Percentiles rank a stretch among this genome's conserved stretches.
These are phyloP conservation scores for Cytospora piceicola DNA, from an alignment of 2,329 filamentous ascomycete genomes.

Conservation along the genomic window DNA sequence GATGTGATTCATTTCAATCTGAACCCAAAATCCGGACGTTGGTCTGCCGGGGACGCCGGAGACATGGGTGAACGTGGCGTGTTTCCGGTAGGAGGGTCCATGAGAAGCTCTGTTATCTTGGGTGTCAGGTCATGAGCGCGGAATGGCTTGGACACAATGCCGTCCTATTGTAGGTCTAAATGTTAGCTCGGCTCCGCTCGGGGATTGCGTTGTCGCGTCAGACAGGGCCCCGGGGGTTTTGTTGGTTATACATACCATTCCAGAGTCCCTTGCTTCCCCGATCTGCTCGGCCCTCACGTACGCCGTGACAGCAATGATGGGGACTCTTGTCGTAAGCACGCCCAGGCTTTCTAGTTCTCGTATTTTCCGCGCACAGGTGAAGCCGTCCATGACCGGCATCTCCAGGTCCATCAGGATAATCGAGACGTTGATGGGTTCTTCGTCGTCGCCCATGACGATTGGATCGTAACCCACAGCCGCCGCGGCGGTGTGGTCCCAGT, in stretches of 20 bases:
- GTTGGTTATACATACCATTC: constrained; percentile 62
- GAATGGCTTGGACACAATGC: constrained; percentile 81
- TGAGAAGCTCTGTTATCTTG: constrained; percentile 64
- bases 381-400: constrained; percentile 81
- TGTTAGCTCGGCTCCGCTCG: constrained; percentile 31
- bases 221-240: not conserved
- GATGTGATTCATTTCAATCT: not conserved
- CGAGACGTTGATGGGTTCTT: constrained; percentile 58
- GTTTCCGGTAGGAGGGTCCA: constrained; percentile 34
- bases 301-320: constrained; percentile 81
- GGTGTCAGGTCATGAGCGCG: constrained; percentile 71
- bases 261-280: constrained; percentile 69
- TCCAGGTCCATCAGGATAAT: constrained; percentile 81
- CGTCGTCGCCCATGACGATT: constrained; percentile 43
- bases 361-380: constrained; percentile 72
- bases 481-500: constrained; percentile 47
- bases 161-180: constrained; percentile 53
- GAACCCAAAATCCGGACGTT: not conserved
- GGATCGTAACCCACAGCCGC: constrained; percentile 20
- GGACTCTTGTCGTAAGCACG: constrained; percentile 67
- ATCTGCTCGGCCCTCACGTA: constrained; percentile 79
- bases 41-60: constrained; percentile 7
- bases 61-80: constrained; percentile 21
- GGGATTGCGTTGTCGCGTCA: not conserved
- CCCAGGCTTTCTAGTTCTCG: constrained; percentile 67